Base-by-base conservation (phyloP, 331 rosid genomes). In the Erythrophleum ivorense region DNA sequence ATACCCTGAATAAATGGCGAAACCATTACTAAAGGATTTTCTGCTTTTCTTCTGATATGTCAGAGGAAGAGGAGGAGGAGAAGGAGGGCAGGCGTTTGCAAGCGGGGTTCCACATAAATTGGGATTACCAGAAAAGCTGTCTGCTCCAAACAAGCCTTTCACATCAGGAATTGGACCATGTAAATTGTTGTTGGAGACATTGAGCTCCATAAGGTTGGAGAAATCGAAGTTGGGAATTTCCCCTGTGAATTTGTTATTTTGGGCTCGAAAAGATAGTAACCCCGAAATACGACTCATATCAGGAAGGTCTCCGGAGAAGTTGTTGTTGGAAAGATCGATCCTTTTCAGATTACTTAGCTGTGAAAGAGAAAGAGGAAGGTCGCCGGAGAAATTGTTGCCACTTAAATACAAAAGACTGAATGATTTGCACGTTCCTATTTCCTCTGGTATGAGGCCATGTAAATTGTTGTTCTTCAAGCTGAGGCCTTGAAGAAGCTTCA, bases 51-150 rank as follows among this genome's bases (percentile, higher is more conserved):
- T 71, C 43, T 3, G 40, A 29, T 34, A 15, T 9, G 70, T 65
- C 49, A 0, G 18, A 15, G 83, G 60, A 36, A 80, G 34, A 60
- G 83, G 60, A 45, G 76, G 31, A 55, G 83, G 60, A 24, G 29
- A 24, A 24, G 83, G 84, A n/a, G 88, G 88, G 64, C 94, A 92
- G 8, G 72, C 34, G 9, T 81, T 76, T 57, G 65, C 38, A 58
- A 89, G 75, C 54, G 92, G 96, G 13, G 81, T 81, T 34, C 97
- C 94, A 86, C 96, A 91, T 81, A 92, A 85, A n/a, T 79, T 71
- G 40, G 89, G 88, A 83, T 91, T 91, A 73, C 91, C 90, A 15
- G 38, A 68, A 78, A 87, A 92, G 63, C 94, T 92, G 3, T 86
- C 85, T 7, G 45, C 88, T 14, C 19, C 13, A 71, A 92, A 83